phyloP scores from a whole-genome alignment of 2,329 filamentous ascomycete genomes.

The Hypoxylon rubiginosum region DNA sequence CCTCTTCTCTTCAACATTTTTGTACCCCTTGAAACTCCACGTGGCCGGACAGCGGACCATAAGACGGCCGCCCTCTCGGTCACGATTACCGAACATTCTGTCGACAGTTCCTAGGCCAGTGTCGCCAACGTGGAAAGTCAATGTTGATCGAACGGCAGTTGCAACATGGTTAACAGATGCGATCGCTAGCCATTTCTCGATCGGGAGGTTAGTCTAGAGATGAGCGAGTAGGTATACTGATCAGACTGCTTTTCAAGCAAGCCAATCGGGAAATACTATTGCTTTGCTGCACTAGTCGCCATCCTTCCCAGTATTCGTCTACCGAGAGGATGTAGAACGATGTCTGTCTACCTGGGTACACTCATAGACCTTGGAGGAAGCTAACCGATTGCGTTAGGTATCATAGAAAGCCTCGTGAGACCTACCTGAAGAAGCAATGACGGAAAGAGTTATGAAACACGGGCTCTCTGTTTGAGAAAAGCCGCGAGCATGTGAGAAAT shows the following conservation, averaged over 20 bases:
- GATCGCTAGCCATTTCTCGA: conserved; percentile 1
- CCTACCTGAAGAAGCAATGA: conserved; percentile 17
- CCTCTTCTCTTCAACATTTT: background rate
- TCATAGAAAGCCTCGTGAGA: conserved; percentile 1
- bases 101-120: conserved; percentile 5
- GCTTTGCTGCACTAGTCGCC: background rate
- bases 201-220: background rate
- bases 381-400: conserved; percentile 1
- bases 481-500: conserved; percentile 9
- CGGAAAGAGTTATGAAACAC: conserved; percentile 20
- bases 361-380: background rate
- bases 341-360: background rate
- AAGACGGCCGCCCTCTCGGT: no score
- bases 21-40: conserved; percentile 26
- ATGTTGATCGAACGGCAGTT: conserved; percentile 21
- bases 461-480: conserved; percentile 6
- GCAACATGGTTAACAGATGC: conserved; percentile 8
- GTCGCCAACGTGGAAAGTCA: conserved; percentile 6
- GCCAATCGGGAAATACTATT: background rate
- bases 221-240: background rate
- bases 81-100: conserved; percentile 24
- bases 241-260: background rate
- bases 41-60: no score
- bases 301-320: background rate
- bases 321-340: background rate